Evolutionary conservation across 2,329 filamentous ascomycete species (phyloP).

Genomic region (Colletotrichum musae): DNA sequence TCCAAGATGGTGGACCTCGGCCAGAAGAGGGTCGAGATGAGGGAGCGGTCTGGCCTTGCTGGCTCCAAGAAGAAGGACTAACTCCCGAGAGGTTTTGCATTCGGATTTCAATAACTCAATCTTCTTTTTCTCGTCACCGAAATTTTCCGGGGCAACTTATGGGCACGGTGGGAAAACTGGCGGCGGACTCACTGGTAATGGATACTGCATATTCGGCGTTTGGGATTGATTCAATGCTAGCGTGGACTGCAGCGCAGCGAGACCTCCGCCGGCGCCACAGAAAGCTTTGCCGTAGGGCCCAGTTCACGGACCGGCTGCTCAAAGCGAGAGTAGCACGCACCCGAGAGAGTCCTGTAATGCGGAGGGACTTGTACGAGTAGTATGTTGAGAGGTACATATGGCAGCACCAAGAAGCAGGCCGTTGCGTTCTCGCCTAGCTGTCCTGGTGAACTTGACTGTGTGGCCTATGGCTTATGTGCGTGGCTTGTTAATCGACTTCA

Average conservation of each 20-base stretch:
- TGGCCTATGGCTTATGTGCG: too few relatives aligned
- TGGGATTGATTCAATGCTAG: conserved; percentile 28
- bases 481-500: too few relatives aligned
- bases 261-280: neutral
- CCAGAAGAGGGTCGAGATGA: conserved; percentile 72
- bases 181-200: conserved; percentile 24
- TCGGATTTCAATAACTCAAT: conserved; percentile 3
- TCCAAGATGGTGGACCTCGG: conserved; percentile 81
- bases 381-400: conserved; percentile 11
- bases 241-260: conserved; percentile 1
- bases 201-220: conserved; percentile 40
- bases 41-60: conserved; percentile 58
- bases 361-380: conserved; percentile 32
- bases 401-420: neutral
- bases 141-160: conserved; percentile 9
- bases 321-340: conserved; percentile 2
- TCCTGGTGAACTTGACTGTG: too few relatives aligned
- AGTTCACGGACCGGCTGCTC: neutral
- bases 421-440: neutral
- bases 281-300: neutral
- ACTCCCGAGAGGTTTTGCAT: conserved; percentile 6
- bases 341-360: conserved; percentile 18
- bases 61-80: conserved; percentile 32
- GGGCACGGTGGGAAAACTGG: conserved; percentile 29
- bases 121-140: neutral